These are phyloP conservation scores for Pseudopithomyces maydicus DNA, from an alignment of 2,329 filamentous ascomycete species.

Conservation along the genomic window DNA sequence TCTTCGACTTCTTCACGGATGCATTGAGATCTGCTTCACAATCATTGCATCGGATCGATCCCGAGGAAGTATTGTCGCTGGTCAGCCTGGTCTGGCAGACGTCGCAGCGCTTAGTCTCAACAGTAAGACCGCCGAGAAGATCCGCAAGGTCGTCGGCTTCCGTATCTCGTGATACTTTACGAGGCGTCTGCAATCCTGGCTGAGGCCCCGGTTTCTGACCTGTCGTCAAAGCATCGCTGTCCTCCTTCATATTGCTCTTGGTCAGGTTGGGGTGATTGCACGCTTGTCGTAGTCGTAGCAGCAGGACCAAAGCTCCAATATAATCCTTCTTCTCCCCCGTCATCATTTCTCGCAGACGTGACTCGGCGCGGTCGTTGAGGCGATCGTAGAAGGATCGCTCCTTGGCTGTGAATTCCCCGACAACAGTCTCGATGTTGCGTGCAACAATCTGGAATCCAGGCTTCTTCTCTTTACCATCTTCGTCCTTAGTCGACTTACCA, in stretches of 20 bases:
- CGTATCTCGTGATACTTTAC: slow-evolving; percentile 52
- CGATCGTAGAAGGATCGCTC: slow-evolving; percentile 87
- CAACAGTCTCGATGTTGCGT: slow-evolving; percentile 81
- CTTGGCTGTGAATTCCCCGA: slow-evolving; percentile 75
- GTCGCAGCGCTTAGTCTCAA: slow-evolving; percentile 78
- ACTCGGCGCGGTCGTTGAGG: slow-evolving; percentile 82
- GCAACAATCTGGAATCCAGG: slow-evolving; percentile 88
- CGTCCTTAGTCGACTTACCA: slow-evolving; percentile 63
- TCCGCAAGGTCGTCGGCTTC: slow-evolving; percentile 85
- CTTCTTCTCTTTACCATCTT: slow-evolving; percentile 58
- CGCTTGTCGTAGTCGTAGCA: slow-evolving; percentile 88
- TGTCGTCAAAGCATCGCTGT: slow-evolving; percentile 80
- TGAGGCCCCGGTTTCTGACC: slow-evolving; percentile 55
- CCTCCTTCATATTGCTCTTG: slow-evolving; percentile 81
- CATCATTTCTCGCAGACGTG: slow-evolving; percentile 89
- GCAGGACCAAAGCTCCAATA: slow-evolving; percentile 87
- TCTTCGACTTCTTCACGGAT: slow-evolving; percentile 48
- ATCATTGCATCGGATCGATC: slow-evolving; percentile 68
- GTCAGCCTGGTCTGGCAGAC: slow-evolving; percentile 76
- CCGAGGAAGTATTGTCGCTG: slow-evolving; percentile 58
- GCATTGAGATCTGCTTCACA: slow-evolving; percentile 77
- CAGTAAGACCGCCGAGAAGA: slow-evolving; percentile 81
- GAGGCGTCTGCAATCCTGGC: slow-evolving; percentile 38
- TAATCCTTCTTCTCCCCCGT: slow-evolving; percentile 80
- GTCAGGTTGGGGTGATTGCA: slow-evolving; percentile 94